Evolutionary conservation across 1,284 basidiomycete genomes (phyloP).

Genomic region (Puccinia triticina): DNA sequence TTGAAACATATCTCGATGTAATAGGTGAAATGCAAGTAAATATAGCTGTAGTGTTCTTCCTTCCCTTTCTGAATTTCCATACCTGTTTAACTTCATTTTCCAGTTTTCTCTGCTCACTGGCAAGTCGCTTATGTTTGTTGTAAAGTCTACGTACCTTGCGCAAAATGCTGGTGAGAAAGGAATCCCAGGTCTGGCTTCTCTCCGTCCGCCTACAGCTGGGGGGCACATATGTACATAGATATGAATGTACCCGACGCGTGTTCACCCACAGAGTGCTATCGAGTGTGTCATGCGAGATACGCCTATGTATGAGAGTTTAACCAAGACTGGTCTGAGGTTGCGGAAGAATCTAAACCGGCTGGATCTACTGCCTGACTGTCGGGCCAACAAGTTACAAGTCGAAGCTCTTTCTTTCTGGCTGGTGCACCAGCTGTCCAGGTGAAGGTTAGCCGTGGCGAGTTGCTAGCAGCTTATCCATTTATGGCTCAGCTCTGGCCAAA

Average conservation of each 20-base stretch:
- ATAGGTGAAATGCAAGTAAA: slow-evolving; percentile 25
- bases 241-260: too few species aligned
- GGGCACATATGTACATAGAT: too few species aligned
- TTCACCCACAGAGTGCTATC: too few species aligned
- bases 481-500: background rate
- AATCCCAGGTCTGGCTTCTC: too few species aligned
- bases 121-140: background rate
- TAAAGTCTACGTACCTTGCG: background rate
- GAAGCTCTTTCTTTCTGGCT: too few species aligned
- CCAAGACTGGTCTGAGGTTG: background rate
- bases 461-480: background rate
- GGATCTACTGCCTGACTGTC: too few species aligned
- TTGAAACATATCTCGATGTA: background rate
- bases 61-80: background rate
- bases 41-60: slow-evolving; percentile 18
- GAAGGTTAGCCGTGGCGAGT: background rate
- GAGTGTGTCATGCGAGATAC: too few species aligned
- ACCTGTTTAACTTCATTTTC: background rate
- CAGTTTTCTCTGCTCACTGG: background rate
- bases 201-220: background rate
- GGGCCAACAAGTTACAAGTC: background rate
- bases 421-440: background rate
- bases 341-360: background rate
- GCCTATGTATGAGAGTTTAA: background rate
- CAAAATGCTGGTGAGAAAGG: too few species aligned